Base-by-base conservation (phyloP, 371 early-diverging fungal genomes). In the Phascolomyces articulosus region DNA sequence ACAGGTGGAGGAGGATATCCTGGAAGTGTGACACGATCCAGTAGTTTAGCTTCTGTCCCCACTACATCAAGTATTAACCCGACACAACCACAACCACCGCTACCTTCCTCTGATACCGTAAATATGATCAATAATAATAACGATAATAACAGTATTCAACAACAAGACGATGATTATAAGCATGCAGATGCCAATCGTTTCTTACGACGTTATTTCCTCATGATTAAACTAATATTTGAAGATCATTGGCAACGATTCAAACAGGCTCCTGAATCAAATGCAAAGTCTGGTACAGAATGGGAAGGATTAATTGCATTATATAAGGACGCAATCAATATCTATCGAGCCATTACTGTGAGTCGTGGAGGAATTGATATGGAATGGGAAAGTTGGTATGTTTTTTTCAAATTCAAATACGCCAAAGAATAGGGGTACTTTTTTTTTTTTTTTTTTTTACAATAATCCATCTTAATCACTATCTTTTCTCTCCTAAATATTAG, bases 351-450 rank as follows among this genome's bases (percentile, higher is more conserved):
- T 31, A 75, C 78, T 10, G 73, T 84, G 2, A 70, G 84, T 0
- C 75, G 79, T 13, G 78, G 86, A 7, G 85, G 85, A n/a, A 85
- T 89, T 44, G 86, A 87, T 48, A 77, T 89, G 74, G 88, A 89
- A 58, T 68, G 68, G 58, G 83, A 84, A 61, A 87, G 83, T 41
- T 89, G 89, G 89, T 81, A 79, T 56, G 72, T 44, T 44, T 18
- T n/a, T n/a, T n/a, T n/a, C n/a, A n/a, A n/a, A 44, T 44, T 13
- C 6, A n/a, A 8, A 44, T 44, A 44, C 16, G 16, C 44, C n/a
- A 58, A 1, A 18, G 34, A 11, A 6, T 20, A 6, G 7, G 23
- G 9, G n/a, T 51, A 21, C 7, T 4, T 23, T 23, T 23, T 51
- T 51, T 51, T 10, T 6, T 34, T 34, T 6, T 9, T 34, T 0